Evolutionary conservation across 2,329 filamentous ascomycete genomes (phyloP).

Genomic region (Lachnellula cervina): DNA sequence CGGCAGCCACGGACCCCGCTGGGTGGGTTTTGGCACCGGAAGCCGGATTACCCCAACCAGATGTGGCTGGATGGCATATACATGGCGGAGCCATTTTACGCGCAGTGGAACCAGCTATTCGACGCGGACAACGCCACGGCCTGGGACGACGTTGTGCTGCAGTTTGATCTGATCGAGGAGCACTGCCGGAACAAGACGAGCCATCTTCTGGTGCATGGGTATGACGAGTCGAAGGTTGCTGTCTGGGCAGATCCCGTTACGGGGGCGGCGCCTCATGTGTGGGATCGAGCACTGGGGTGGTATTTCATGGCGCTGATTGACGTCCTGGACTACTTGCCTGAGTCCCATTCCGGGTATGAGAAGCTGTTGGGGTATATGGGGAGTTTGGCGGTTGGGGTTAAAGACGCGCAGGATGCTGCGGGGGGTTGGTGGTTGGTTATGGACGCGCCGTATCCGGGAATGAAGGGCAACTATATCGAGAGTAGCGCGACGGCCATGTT

Average conservation of each 20-base stretch:
- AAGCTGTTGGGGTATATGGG: neutral
- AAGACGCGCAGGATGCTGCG: slow-evolving; percentile 18
- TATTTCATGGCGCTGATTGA: slow-evolving; percentile 36
- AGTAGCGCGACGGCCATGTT: slow-evolving; percentile 36
- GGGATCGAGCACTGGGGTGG: slow-evolving; percentile 37
- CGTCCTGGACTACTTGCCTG: slow-evolving; percentile 30
- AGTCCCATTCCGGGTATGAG: slow-evolving; percentile 13
- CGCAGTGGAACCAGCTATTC: slow-evolving; percentile 24
- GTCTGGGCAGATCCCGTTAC: slow-evolving; percentile 34
- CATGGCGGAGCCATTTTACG: slow-evolving; percentile 38
- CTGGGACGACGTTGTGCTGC: slow-evolving; percentile 28
- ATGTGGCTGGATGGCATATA: slow-evolving; percentile 49
- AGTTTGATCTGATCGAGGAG: slow-evolving; percentile 24
- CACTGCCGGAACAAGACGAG: slow-evolving; percentile 20
- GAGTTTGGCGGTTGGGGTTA: slow-evolving; percentile 9
- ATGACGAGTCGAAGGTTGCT: slow-evolving; percentile 32
- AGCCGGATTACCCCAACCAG: slow-evolving; percentile 43
- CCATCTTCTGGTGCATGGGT: slow-evolving; percentile 34
- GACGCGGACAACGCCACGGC: slow-evolving; percentile 26
- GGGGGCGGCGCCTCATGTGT: slow-evolving; percentile 35
- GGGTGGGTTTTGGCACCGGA: slow-evolving; percentile 51
- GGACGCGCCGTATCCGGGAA: slow-evolving; percentile 21
- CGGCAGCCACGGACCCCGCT: slow-evolving; percentile 43
- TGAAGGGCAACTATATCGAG: slow-evolving; percentile 35
- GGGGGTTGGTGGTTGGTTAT: slow-evolving; percentile 39